Base-by-base conservation (phyloP, 305 asterid species). In the Fraxinus angustifolia region DNA sequence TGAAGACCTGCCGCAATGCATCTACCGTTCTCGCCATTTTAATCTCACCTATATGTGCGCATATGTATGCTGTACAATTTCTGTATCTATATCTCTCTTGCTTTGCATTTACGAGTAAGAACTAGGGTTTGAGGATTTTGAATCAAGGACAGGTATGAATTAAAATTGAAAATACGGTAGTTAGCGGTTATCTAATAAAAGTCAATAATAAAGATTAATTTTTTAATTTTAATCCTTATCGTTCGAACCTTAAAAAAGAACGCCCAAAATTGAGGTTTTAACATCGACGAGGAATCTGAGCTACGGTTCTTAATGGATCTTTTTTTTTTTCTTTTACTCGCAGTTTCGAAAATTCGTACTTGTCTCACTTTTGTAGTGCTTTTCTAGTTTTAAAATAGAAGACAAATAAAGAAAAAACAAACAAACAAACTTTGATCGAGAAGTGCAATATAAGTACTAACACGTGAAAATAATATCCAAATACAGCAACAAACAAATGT, bases 1-100 rank as follows among this genome's bases (percentile, higher is more conserved):
- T 93, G 87, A 93, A 94, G 21, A 97, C 94, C 89, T 94, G 97
- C 83, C 97, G 89, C 80, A 93, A 87, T 73, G 97, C 97, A 88
- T 93, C 97, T 42, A 94, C 91, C 2, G 92, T 88, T 17, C 92
- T 80, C 83, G 91, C 94, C 97, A 93, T 93, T 82, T 31, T 42
- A 10, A 19, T 58, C 70, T 10, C 26, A 65, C 5, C 16, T 26
- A 60, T 21, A 21, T 60, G 30, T 60, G 21, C 30, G 71, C 31
- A 65, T 65, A 65, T 26, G n/a, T 62, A 8, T 10, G 81, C 6
- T 65, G 72, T 2, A 26, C 1, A 26, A 8, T 2, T 21, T 65
- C n/a, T 10, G 35, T 23, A 65, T 19, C 30, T 62, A 19, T 19
- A 7, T 62, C 7, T 62, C 34, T 62, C 35, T 23, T 62, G 35